These are phyloP conservation scores for Westerdykella ornata DNA, from an alignment of 2,329 filamentous ascomycete species.

Conservation along the genomic window DNA sequence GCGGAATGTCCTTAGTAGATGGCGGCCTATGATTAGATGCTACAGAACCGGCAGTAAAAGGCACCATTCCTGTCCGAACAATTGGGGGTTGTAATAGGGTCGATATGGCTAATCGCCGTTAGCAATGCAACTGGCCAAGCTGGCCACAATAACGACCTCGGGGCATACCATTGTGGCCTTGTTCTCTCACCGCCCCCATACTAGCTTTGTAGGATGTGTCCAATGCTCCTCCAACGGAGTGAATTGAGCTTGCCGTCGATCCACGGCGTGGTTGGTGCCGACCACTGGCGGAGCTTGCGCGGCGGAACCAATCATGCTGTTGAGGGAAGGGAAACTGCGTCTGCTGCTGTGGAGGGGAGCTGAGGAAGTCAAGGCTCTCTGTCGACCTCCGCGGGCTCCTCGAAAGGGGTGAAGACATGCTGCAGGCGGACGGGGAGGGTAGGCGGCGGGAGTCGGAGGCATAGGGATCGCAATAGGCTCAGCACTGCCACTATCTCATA, in stretches of 20 bases:
- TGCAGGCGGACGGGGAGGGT: slow-evolving; percentile 20
- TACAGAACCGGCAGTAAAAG: slow-evolving; percentile 63
- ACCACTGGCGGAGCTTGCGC: slow-evolving; percentile 42
- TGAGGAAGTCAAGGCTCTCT: slow-evolving; percentile 45
- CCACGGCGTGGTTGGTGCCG: slow-evolving; percentile 58
- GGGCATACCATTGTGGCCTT: slow-evolving; percentile 69
- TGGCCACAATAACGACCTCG: neutral
- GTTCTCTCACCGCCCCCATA: slow-evolving; percentile 59
- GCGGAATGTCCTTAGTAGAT: slow-evolving; percentile 82
- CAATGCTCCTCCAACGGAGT: slow-evolving; percentile 77
- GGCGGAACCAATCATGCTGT: slow-evolving; percentile 50
- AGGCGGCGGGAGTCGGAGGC: slow-evolving; percentile 25
- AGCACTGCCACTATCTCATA: slow-evolving; percentile 3
- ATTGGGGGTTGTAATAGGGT: slow-evolving; percentile 89
- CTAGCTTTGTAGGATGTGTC: slow-evolving; percentile 59
- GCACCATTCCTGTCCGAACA: slow-evolving; percentile 75
- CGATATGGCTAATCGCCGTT: slow-evolving; percentile 62
- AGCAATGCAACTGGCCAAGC: slow-evolving; percentile 6
- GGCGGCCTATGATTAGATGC: slow-evolving; percentile 75
- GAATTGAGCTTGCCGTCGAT: slow-evolving; percentile 80
- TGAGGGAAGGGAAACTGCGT: slow-evolving; percentile 51
- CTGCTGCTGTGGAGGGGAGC: slow-evolving; percentile 36
- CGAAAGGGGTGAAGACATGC: slow-evolving; percentile 35
- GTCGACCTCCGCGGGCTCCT: slow-evolving; percentile 40
- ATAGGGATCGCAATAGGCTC: slow-evolving; percentile 19